Evolutionary conservation across 2,329 filamentous ascomycete genomes (phyloP), one percentile per base, ranked within the genome.

Genomic region (Phialophora chinensis): DNA sequence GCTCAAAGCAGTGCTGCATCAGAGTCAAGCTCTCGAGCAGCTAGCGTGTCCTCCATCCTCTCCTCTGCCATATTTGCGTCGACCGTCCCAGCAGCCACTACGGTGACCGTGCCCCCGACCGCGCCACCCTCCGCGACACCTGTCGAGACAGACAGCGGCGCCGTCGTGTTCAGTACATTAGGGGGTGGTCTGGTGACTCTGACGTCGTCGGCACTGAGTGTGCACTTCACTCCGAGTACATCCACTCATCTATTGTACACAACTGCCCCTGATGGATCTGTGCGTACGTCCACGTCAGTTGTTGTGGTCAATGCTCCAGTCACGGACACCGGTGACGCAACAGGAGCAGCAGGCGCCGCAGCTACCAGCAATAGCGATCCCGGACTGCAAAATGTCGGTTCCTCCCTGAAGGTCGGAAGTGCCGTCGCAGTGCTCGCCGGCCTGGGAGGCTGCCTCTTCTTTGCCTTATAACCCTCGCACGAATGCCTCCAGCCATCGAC

Each of bases 241-340:
- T 79, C 78, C 2, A 81, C 79, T 50, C 75, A 73, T 69, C 72
- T 79, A 63, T 76, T 74, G 61, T 81, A 78, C 35, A 79, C 77
- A 29, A 83, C 80, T 12, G 66, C 79, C 11, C 69, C 79, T 20
- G 74, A 83, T 65, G 81, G 81, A n/a, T 74, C 72, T 17, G 61
- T 77, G 25, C 76, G 74, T 68, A 82, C 81, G 50, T 75, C 80
- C 66, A 83, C 81, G 11, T 76, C 78, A 47, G 73, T 82, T n/a
- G 79, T 81, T 2, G 75, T 83, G 38, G 78, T 83, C 53, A 75
- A 80, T 52, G 79, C 79, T 10, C 71, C 66, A 10, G 63, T 67
- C 23, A 76, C 77, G 14, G 64, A 71, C 27, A 66, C 69, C 4
- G 73, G 72, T 1, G 73, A 67, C 27, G 63, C 71, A 2, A 73